A percentile compares a stretch with the other conserved stretches of the same genome.
phyloP scores from a whole-genome alignment of 2,329 filamentous ascomycete genomes.

The Trematosphaeria pertusa region DNA sequence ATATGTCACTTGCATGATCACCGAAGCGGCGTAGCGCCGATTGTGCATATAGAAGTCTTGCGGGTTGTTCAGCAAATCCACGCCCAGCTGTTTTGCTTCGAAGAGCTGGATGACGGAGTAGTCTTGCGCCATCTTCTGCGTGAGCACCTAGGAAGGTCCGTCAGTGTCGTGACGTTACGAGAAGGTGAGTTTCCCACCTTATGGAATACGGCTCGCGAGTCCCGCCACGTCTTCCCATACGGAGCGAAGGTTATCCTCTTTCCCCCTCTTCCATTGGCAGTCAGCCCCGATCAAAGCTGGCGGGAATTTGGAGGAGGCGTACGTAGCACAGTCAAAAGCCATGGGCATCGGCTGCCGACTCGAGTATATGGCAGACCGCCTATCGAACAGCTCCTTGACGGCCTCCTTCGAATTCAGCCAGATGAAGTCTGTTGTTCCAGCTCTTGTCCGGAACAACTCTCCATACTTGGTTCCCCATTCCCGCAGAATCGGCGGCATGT shows the following conservation, averaged over 20 bases:
- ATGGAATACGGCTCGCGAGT: slow-evolving; percentile 8
- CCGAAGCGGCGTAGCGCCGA: slow-evolving; percentile 10
- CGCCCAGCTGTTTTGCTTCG: slow-evolving; percentile 14
- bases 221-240: slow-evolving; percentile 11
- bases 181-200: slow-evolving; percentile 8
- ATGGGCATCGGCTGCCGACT: slow-evolving; percentile 16
- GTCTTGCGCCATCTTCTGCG: slow-evolving; percentile 13
- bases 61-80: slow-evolving; percentile 12
- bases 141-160: slow-evolving; percentile 14
- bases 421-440: slow-evolving; percentile 18
- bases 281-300: not conserved
- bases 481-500: slow-evolving; percentile 10
- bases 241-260: slow-evolving; percentile 16
- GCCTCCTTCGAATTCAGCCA: slow-evolving; percentile 16
- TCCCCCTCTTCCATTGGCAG: slow-evolving; percentile 1
- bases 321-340: slow-evolving; percentile 15
- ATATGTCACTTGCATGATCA: slow-evolving; percentile 18
- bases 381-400: slow-evolving; percentile 19
- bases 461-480: slow-evolving; percentile 15
- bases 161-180: too few relatives aligned
- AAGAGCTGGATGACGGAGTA: slow-evolving; percentile 18
- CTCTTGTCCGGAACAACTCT: slow-evolving; percentile 14
- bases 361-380: slow-evolving; percentile 13
- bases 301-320: not conserved
- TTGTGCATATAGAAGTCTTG: slow-evolving; percentile 18